Evolutionary conservation across 805 yeast genomes (phyloP).

Genomic region (Hanseniaspora jakobsenii): DNA sequence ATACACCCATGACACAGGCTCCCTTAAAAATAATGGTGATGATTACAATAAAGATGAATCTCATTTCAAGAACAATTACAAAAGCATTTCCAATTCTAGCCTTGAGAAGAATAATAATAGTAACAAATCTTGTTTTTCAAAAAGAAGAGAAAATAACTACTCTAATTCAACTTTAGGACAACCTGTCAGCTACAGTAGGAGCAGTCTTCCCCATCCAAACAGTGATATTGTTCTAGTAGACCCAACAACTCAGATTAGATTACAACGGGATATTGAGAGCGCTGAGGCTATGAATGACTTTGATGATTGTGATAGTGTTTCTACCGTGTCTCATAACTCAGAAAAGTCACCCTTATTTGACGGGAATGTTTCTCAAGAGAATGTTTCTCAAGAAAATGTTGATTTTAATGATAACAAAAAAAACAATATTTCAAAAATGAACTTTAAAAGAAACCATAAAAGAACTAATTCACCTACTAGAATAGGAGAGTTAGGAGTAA

Average conservation of each 20-base stretch:
- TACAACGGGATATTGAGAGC: not conserved
- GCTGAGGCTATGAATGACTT: not conserved
- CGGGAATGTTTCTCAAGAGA: too few species aligned
- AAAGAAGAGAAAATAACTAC: too few species aligned
- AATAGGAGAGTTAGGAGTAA: constrained; percentile 62
- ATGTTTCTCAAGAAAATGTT: too few species aligned
- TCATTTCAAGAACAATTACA: too few species aligned
- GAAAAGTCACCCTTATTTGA: not conserved
- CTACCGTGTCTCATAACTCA: constrained; percentile 5
- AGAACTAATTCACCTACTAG: constrained; percentile 56
- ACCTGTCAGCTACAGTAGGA: not conserved
- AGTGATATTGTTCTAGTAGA: constrained; percentile 14
- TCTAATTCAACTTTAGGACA: too few species aligned
- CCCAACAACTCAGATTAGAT: constrained; percentile 9
- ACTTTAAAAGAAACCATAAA: constrained; percentile 17
- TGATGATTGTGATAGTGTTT: constrained; percentile 16
- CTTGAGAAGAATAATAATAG: too few species aligned
- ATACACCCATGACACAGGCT: too few species aligned
- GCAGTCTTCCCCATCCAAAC: constrained; percentile 12
- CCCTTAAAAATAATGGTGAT: too few species aligned
- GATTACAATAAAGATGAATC: too few species aligned
- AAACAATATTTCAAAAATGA: not conserved
- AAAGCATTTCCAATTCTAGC: too few species aligned
- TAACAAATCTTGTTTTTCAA: too few species aligned
- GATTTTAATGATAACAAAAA: not conserved